These are phyloP conservation scores for Yamadazyma insecticola DNA, from an alignment of 805 yeast genomes.

Conservation along the genomic window DNA sequence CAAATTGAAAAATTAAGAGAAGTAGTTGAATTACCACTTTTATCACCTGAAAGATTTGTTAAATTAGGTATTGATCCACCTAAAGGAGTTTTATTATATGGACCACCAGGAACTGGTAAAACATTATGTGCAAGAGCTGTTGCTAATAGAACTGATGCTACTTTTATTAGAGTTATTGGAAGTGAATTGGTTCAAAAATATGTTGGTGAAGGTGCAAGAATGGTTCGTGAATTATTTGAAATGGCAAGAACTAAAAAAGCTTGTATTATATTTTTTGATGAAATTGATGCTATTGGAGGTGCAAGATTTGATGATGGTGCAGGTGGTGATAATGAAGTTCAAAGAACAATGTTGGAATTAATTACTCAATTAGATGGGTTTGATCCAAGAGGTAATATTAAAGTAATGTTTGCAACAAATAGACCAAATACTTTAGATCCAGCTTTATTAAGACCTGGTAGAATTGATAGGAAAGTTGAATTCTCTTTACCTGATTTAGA, in stretches of 20 bases:
- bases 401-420: slow-evolving; percentile 99
- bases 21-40: slow-evolving; percentile 89
- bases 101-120: slow-evolving; percentile 99
- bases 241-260: slow-evolving; percentile 99
- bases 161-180: slow-evolving; percentile 96
- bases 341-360: slow-evolving; percentile 97
- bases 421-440: slow-evolving; percentile 98
- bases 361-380: slow-evolving; percentile 98
- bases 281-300: slow-evolving; percentile 98
- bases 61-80: slow-evolving; percentile 98
- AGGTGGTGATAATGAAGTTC: slow-evolving; percentile 98
- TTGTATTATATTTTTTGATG: slow-evolving; percentile 96
- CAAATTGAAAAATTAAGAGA: slow-evolving; percentile 96
- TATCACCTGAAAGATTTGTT: slow-evolving; percentile 95
- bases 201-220: slow-evolving; percentile 99
- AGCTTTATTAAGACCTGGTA: slow-evolving; percentile 95
- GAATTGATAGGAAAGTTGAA: slow-evolving; percentile 98
- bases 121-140: slow-evolving; percentile 98
- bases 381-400: slow-evolving; percentile 97
- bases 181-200: slow-evolving; percentile 97
- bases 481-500: slow-evolving; percentile 94
- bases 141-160: slow-evolving; percentile 98
- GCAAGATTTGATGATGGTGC: slow-evolving; percentile 99
- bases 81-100: slow-evolving; percentile 91
- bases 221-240: slow-evolving; percentile 97